These are phyloP conservation scores for Trichoderma arundinaceum DNA, from an alignment of 2,329 filamentous ascomycete species.

Conservation along the genomic window DNA sequence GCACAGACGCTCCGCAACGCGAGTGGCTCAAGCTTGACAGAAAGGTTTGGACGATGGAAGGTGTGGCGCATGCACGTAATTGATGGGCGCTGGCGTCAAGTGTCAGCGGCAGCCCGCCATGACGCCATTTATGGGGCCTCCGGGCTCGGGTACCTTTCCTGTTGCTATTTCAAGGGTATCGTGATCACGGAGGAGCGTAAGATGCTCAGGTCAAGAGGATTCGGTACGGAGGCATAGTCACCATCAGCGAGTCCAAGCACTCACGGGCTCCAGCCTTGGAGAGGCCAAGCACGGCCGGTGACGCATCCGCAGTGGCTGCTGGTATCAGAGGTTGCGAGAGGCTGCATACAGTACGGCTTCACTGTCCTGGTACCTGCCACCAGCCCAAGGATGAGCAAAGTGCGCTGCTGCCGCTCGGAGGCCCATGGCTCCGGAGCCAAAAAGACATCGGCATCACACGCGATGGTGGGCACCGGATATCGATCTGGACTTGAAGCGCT, in stretches of 20 bases:
- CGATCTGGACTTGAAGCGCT: constrained; percentile 26
- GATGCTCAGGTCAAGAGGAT: too few species aligned
- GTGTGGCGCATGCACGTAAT: constrained; percentile 8
- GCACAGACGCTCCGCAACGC: constrained; percentile 1
- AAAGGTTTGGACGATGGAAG: too few species aligned
- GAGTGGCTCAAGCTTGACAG: too few species aligned
- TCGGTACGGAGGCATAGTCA: too few species aligned
- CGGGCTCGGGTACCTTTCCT: background rate
- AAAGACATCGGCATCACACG: background rate
- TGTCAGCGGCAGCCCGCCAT: constrained; percentile 13
- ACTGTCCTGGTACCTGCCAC: constrained; percentile 22
- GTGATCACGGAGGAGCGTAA: too few species aligned
- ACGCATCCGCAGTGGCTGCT: too few species aligned
- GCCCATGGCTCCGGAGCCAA: constrained; percentile 1
- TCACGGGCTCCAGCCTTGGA: too few species aligned
- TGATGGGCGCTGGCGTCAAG: constrained; percentile 9
- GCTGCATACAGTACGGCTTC: constrained; percentile 25
- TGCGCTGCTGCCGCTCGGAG: background rate
- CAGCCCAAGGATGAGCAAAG: background rate
- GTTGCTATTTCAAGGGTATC: constrained; percentile 18
- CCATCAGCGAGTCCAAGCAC: too few species aligned
- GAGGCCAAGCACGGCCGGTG: too few species aligned
- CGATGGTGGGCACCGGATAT: background rate
- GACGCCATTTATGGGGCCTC: constrained; percentile 16
- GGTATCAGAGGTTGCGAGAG: too few species aligned